Base-by-base conservation (phyloP, 2,329 filamentous ascomycete species). In the Truncatella angustata region DNA sequence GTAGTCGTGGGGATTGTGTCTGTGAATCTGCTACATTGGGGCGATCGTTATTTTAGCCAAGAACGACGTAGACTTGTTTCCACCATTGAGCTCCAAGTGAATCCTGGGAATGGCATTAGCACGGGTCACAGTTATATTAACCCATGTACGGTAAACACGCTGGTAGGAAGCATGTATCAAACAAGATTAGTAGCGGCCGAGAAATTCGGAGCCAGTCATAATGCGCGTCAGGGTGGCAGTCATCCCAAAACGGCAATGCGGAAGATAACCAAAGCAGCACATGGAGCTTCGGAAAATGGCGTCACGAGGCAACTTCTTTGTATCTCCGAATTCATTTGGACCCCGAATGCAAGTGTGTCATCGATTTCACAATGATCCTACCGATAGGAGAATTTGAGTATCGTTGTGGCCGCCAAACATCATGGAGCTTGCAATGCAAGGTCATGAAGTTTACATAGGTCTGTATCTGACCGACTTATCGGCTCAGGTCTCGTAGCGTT, bases 161-260 rank as follows among this genome's bases (percentile, higher is more conserved):
- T 23, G n/a, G 14, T 30, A 16, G 18, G 45, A 37, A 36, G 24
- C 45, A 36, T 30, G 45, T 48, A 39, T 48, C 45, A 20, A 48
- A 48, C 37, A 37, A 35, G 26, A 18, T n/a, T n/a, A n/a, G 20
- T 24, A 12, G 32, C n/a, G 20, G 36, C 34, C 32, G n/a, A 14
- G 32, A 24, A 6, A 26, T 4, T 20, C 6, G 32, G 32, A 48
- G 11, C 32, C 45, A 36, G 34, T n/a, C 20, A 37, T 12, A 37
- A 28, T 16, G 30, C 23, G 21, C 18, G 30, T 16, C n/a, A 18
- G 10, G 28, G 45, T n/a, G n/a, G n/a, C n/a, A n/a, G n/a, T n/a
- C n/a, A n/a, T 48, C 45, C 45, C 45, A 37, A 48, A 23, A 10
- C 18, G 45, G 45, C 20, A 48, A 48, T 39, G 24, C 45, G 45